Conservation (phyloP, 768 basidiomycete genomes). For the Naganishia friedmannii region DNA sequence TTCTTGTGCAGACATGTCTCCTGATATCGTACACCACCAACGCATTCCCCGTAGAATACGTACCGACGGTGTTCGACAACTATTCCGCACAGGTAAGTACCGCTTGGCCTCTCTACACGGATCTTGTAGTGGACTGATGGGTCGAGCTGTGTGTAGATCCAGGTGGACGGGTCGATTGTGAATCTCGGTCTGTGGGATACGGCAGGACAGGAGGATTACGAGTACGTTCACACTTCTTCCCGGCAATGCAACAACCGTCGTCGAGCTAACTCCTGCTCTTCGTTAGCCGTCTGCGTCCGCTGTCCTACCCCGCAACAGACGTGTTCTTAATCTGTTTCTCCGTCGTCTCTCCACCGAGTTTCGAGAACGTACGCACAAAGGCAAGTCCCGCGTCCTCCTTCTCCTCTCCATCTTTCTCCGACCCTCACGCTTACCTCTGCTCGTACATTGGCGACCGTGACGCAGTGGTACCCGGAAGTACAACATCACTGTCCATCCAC, state of each 20-base stretch:
- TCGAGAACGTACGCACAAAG: constrained; percentile 98
- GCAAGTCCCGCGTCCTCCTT: constrained; percentile 55
- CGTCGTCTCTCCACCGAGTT: constrained; percentile 93
- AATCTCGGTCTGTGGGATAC: constrained; percentile 68
- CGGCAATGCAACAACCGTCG: neutral
- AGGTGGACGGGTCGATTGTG: constrained; percentile 98
- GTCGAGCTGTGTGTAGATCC: constrained; percentile 57
- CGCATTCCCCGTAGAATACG: constrained; percentile 68
- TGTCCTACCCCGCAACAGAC: constrained; percentile 99
- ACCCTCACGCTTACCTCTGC: neutral
- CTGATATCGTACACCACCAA: constrained; percentile 99
- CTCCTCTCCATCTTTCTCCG: no score
- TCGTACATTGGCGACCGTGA: neutral
- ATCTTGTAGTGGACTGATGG: neutral
- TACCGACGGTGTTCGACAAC: constrained; percentile 82
- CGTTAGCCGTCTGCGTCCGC: constrained; percentile 73
- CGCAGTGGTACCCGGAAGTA: constrained; percentile 73
- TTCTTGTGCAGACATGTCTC: constrained; percentile 74
- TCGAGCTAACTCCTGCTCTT: neutral
- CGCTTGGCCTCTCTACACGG: neutral
- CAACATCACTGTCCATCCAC: constrained; percentile 94
- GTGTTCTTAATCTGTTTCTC: constrained; percentile 99
- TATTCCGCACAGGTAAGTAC: constrained; percentile 60
- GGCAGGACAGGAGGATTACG: constrained; percentile 53
- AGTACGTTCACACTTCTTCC: constrained; percentile 35